Percentiles rank a stretch among this genome's conserved stretches.
Evolutionary conservation across 768 basidiomycete species (phyloP).

Genomic region (Lactarius sp.): DNA sequence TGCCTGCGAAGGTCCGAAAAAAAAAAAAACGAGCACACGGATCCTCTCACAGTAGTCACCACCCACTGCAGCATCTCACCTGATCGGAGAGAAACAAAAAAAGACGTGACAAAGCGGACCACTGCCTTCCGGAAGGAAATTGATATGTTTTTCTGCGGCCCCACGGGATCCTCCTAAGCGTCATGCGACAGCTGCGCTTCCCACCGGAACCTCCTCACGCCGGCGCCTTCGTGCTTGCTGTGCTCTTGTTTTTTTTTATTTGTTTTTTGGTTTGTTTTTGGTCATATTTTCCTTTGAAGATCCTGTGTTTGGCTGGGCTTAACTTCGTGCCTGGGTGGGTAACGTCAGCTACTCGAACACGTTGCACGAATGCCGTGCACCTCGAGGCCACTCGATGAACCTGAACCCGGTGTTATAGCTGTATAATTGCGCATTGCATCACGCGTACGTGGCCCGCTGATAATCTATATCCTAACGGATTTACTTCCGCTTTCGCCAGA

Average conservation of each 20-base stretch:
- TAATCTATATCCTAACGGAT: not conserved
- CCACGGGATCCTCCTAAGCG: not conserved
- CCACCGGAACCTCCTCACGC: not conserved
- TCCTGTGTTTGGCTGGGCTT: slow-evolving; percentile 9
- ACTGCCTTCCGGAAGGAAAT: slow-evolving; percentile 12
- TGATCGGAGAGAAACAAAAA: not conserved
- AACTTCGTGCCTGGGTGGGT: slow-evolving; percentile 12
- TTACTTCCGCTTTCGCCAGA: not conserved
- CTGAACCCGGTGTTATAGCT: not conserved
- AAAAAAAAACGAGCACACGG: not conserved
- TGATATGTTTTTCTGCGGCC: not conserved
- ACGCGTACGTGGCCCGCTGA: not conserved
- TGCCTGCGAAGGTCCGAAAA: not conserved
- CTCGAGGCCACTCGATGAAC: slow-evolving; percentile 5
- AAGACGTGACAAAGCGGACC: slow-evolving; percentile 3
- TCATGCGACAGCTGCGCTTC: not conserved
- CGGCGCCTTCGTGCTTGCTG: not conserved
- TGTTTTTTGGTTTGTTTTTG: not conserved
- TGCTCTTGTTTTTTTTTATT: not conserved
- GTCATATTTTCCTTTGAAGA: slow-evolving; percentile 4
- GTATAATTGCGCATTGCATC: not conserved
- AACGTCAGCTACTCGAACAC: slow-evolving; percentile 13
- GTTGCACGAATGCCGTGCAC: slow-evolving; percentile 21
- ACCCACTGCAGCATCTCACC: slow-evolving; percentile 9
- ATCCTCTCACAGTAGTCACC: not conserved